These are phyloP conservation scores for Teratosphaeria pseudoeucalypti DNA, from an alignment of 2,329 filamentous ascomycete genomes.

Conservation along the genomic window DNA sequence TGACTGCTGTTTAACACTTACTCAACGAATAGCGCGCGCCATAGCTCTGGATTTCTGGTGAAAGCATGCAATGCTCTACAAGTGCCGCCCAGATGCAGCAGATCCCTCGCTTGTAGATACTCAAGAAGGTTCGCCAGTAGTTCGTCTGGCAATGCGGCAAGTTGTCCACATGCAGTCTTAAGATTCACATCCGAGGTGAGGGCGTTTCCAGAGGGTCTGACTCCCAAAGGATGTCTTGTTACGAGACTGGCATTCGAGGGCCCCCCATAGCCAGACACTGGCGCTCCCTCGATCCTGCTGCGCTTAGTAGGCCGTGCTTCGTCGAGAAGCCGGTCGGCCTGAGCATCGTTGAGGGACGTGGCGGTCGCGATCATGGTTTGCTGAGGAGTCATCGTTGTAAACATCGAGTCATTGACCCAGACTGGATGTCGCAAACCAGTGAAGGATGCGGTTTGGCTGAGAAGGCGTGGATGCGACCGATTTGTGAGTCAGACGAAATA, in stretches of 20 bases:
- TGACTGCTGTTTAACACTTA: slow-evolving; percentile 43
- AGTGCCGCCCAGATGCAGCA: slow-evolving; percentile 61
- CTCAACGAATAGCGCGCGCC: slow-evolving; percentile 77
- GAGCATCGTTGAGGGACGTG: not conserved
- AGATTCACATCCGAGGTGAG: slow-evolving; percentile 57
- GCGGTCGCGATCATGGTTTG: slow-evolving; percentile 1
- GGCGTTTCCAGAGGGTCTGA: slow-evolving; percentile 82
- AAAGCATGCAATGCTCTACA: slow-evolving; percentile 85
- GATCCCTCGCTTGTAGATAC: slow-evolving; percentile 51
- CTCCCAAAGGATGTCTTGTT: slow-evolving; percentile 66
- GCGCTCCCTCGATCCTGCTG: slow-evolving; percentile 1
- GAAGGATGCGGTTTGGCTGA: not conserved
- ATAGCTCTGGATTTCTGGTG: slow-evolving; percentile 72
- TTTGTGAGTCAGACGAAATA: not conserved
- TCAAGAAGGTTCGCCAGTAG: slow-evolving; percentile 67
- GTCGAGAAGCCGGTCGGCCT: slow-evolving; percentile 1
- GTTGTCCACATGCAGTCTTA: slow-evolving; percentile 53
- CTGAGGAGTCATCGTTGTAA: slow-evolving; percentile 12
- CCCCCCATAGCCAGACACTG: not conserved
- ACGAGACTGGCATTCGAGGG: slow-evolving; percentile 39
- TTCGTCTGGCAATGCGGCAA: slow-evolving; percentile 68
- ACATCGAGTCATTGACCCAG: not conserved
- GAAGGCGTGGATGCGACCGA: not conserved
- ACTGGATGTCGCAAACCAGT: not conserved
- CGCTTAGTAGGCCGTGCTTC: slow-evolving; percentile 4